Evolutionary conservation across 257 asterid species (phyloP).

Genomic region (Cordia subcordata): DNA sequence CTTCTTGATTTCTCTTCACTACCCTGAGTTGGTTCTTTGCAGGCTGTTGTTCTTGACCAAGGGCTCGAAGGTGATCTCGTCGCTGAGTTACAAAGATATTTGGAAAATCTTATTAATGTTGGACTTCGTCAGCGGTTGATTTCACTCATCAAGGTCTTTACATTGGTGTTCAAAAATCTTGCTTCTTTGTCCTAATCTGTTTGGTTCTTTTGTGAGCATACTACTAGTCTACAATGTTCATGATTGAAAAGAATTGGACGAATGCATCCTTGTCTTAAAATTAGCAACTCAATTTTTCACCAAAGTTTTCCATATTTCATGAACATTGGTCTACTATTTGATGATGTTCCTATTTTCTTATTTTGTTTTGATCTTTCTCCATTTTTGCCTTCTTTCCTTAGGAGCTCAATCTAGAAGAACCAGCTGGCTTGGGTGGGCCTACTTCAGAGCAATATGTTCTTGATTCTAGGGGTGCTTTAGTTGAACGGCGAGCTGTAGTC

Average conservation of each 20-base stretch:
- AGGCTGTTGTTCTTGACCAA: conserved; percentile 94
- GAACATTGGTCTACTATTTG: not conserved
- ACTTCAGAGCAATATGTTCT: conserved; percentile 73
- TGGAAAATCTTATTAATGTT: conserved; percentile 64
- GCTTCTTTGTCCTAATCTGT: not conserved
- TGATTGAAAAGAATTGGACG: too few relatives aligned
- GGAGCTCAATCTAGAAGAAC: conserved; percentile 93
- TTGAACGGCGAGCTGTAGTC: conserved; percentile 86
- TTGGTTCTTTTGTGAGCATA: conserved; percentile 8
- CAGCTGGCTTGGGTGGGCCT: conserved; percentile 90
- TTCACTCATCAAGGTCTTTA: conserved; percentile 68
- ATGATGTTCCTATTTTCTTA: not conserved
- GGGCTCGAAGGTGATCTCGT: conserved; percentile 75
- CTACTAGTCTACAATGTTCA: not conserved
- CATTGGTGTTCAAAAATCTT: conserved; percentile 2
- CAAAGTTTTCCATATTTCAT: too few relatives aligned
- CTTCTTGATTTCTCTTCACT: not conserved
- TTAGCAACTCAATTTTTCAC: not conserved
- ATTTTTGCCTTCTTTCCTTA: conserved; percentile 30
- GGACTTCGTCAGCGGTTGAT: conserved; percentile 75
- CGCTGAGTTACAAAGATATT: conserved; percentile 62
- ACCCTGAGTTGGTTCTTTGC: conserved; percentile 21
- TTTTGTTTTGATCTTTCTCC: not conserved
- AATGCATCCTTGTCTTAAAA: not conserved
- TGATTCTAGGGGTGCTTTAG: conserved; percentile 87